Evolutionary conservation across 257 asterid species (phyloP), one percentile per base, ranked within the genome.

Genomic region (Dorcoceras hygrometricum): DNA sequence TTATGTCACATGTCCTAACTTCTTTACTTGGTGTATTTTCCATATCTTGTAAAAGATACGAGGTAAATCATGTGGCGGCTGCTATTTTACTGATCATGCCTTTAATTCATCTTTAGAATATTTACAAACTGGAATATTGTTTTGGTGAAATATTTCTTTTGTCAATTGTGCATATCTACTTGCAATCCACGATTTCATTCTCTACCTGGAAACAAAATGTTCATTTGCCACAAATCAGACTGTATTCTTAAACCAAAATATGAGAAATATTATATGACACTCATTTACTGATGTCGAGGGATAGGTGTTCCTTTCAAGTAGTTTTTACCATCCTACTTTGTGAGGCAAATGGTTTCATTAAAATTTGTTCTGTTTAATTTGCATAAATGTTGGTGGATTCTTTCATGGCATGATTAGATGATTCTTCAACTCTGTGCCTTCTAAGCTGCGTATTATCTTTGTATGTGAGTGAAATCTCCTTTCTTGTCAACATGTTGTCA

Each of bases 201-300:
- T 16, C 16, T 46, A 46, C 22, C 54, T 5, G 3, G 18, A 46
- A 46, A 46, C 18, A 43, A 43, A 16, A 9, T 16, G 2, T 12
- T 39, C 9, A 11, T 39, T 14, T 28, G 0, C 7, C 6, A 28
- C 31, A 28, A 28, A 4, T 43, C 51, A 16, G 8, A 16, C 54
- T 46, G 54, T 46, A 12, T 11, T 46, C 14, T 39, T 46, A 5
- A 14, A 46, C 20, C 4, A 8, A 46, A 46, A 46, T 14, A 46
- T 46, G 54, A 46, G 54, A 46, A 46, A 39, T 3, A 46, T 46
- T 14, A 7, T 46, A 0, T 46, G 8, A 46, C 22, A 46, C 16
- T 16, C 57, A 18, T 32, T 7, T 34, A 56, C 8, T 57, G 56
- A 56, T 24, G 11, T 67, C 56, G 23, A 67, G 65, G 57, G 65